Evolutionary conservation across 495 filamentous ascomycete genomes (phyloP), one percentile per base, ranked within the genome.

Genomic region (Penicillium waksmanii): DNA sequence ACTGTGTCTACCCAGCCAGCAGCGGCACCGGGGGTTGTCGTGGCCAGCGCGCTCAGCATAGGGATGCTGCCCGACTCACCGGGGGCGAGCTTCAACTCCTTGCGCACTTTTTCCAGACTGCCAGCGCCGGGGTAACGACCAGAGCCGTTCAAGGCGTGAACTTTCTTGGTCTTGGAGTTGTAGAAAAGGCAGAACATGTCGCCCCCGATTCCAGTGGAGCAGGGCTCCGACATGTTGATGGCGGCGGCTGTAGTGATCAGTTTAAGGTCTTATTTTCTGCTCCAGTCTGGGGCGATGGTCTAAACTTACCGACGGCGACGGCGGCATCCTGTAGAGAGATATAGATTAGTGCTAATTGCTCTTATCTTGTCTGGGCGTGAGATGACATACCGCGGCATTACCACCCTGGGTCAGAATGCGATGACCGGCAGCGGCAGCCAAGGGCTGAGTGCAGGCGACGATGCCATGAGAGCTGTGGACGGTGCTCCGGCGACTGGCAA

Each of bases 181-280:
- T 96, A 98, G 82, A 87, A 98, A 10, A 98, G 87, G 71, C 92
- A 96, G 80, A 98, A 98, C 87, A 97, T 92, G 76, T 98, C 95
- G 34, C 95, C 95, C 58, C 96, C 95, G 61, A 98, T 97, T n/a
- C 95, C 95, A 3, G 95, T 98, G 1, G 89, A 93, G 42, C 87
- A 84, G 12, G 95, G 96, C 68, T 98, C 96, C 4, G 96, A 96
- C 72, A 98, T 86, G 75, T 97, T 97, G 25, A 98, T 75, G 27
- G 84, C 91, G 38, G 95, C 95, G 46, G 93, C 90, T 82, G 44
- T 51, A 17, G 11, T 23, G 5, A 44, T 44, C 42, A 44, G 42
- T 13, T 17, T 44, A 1, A 6, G 42, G 5, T 42, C 38, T n/a
- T 36, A 12, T 50, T 51, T 12, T 44, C 13, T 38, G 13, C 11